Percentiles rank a stretch among this genome's conserved stretches.
Conservation (phyloP, 495 filamentous ascomycete species). For the Penicillium bialowiezense region DNA sequence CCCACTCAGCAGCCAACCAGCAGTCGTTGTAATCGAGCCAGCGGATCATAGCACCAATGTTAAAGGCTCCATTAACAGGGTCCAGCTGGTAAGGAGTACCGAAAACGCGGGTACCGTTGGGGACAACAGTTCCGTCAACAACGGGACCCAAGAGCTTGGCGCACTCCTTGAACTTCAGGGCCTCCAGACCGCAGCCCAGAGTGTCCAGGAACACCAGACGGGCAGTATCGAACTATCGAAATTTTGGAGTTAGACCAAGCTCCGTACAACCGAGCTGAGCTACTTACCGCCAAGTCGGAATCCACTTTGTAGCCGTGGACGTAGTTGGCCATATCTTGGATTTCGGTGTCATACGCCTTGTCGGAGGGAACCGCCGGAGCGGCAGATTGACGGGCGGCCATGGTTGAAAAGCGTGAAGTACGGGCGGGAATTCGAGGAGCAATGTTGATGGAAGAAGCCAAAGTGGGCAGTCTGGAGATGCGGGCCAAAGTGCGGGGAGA, state of each 20-base stretch:
- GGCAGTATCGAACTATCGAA: conserved; percentile 80
- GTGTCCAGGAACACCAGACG: conserved; percentile 91
- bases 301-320: conserved; percentile 88
- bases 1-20: conserved; percentile 99
- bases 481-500: conserved; percentile 50
- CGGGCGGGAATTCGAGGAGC: conserved; percentile 20
- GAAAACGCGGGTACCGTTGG: conserved; percentile 87
- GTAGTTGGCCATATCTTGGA: conserved; percentile 90
- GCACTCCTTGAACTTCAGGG: conserved; percentile 93
- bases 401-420: conserved; percentile 44
- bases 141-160: conserved; percentile 91
- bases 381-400: conserved; percentile 43
- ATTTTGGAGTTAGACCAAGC: background rate
- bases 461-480: conserved; percentile 37
- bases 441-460: conserved; percentile 21
- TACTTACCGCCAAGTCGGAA: conserved; percentile 85
- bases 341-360: conserved; percentile 80
- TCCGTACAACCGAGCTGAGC: background rate
- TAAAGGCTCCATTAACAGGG: conserved; percentile 94
- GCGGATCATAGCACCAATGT: conserved; percentile 96
- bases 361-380: conserved; percentile 34
- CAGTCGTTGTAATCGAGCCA: conserved; percentile 99
- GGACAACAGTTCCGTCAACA: conserved; percentile 86
- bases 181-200: conserved; percentile 93
- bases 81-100: conserved; percentile 94